These are phyloP conservation scores for Backusella tarrabulga DNA, from an alignment of 192 early-diverging fungal species.

Conservation along the genomic window DNA sequence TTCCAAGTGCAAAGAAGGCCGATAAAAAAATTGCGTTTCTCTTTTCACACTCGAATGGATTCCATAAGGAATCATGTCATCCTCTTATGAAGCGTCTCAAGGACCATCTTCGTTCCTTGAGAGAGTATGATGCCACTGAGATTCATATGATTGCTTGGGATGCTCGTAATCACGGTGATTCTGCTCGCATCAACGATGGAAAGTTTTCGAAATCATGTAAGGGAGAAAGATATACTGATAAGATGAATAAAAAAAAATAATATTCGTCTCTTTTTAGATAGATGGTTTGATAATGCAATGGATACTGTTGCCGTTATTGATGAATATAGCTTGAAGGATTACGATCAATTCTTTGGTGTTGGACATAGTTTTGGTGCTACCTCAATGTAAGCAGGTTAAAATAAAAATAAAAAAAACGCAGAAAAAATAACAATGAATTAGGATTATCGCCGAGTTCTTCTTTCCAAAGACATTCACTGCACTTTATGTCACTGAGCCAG, in stretches of 20 bases:
- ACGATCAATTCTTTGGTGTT: slow-evolving; percentile 44
- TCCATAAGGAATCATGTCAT: slow-evolving; percentile 59
- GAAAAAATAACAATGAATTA: background rate
- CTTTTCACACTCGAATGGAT: slow-evolving; percentile 58
- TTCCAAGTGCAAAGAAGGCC: background rate
- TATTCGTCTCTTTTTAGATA: slow-evolving; percentile 24
- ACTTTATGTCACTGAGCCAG: slow-evolving; percentile 12
- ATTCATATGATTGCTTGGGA: slow-evolving; percentile 52
- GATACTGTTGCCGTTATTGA: slow-evolving; percentile 51
- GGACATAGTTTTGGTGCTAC: slow-evolving; percentile 57
- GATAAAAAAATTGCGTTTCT: slow-evolving; percentile 34
- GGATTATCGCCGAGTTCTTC: slow-evolving; percentile 20
- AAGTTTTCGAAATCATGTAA: slow-evolving; percentile 38
- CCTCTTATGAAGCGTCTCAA: slow-evolving; percentile 42
- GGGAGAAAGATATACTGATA: background rate
- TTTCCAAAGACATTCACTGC: slow-evolving; percentile 14
- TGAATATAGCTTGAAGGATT: slow-evolving; percentile 27
- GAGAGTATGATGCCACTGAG: slow-evolving; percentile 10
- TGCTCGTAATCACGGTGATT: slow-evolving; percentile 57
- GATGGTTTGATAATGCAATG: slow-evolving; percentile 50
- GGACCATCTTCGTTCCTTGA: slow-evolving; percentile 15
- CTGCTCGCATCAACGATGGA: slow-evolving; percentile 49
- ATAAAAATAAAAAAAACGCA: background rate
- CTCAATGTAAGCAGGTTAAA: slow-evolving; percentile 15
- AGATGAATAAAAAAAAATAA: background rate